Base-by-base conservation (phyloP, 148 eudicot species). In the Selenicereus undatus region DNA sequence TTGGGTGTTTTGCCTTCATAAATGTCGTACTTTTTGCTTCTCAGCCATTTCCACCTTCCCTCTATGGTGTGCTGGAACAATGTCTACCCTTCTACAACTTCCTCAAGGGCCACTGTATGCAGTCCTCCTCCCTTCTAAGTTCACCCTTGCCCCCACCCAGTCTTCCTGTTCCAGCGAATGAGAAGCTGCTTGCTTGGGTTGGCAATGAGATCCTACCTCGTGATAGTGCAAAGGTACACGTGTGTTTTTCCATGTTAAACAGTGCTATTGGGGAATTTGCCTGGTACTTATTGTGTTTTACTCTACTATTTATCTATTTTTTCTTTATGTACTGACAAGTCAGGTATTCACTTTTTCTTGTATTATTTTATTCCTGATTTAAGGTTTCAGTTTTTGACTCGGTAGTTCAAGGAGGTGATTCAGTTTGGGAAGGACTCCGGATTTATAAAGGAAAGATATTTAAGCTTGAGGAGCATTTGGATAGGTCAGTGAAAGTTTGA, bases 341-440 rank as follows among this genome's bases (percentile, higher is more conserved):
- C 24, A 35, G 22, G 29, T 75, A 32, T 45, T 22, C 50, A 30
- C 66, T 76, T 68, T 84, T 74, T 56, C 84, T 81, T 76, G 43
- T 4, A 39, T 80, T 85, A 20, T 69, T 73, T 60, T 32, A 65
- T 81, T 27, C 56, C 48, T 72, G 79, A 68, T 79, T 87, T 70
- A 77, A 96, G 99, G 98, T 96, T 81, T 96, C 99, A 71, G 97
- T 96, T 29, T 85, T 96, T 82, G 99, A 96, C 90, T 96, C 99
- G n/a, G 91, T 96, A 74, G 99, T 96, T 77, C 99, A 96, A 96
- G 99, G 99, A 74, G 99, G 99, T 79, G 99, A 96, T 87, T 94
- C 91, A 72, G 99, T 90, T 64, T 94, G 99, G 99, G 99, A 96
- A 86, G 99, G 99, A 17, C 99, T 96, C 75, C 90, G 99, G 14